Conservation (phyloP, 176 grass and related monocot genomes). For the Carex pumila region DNA sequence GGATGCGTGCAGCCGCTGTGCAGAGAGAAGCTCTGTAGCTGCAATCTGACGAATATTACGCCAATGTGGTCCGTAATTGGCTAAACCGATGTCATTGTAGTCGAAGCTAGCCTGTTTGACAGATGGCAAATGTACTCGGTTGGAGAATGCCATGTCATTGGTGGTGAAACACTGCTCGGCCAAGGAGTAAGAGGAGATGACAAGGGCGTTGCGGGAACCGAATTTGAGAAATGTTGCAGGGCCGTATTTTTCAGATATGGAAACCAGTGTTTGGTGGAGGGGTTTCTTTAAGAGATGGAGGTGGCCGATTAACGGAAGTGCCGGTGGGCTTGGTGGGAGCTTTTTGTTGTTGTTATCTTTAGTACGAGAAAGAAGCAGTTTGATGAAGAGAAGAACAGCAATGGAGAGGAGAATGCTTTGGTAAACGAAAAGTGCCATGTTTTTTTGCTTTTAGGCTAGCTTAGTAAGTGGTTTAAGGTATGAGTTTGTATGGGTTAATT, state of each 20-base stretch:
- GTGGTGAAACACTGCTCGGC: conserved; percentile 27
- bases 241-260: conserved; percentile 2
- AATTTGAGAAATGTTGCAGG: conserved; percentile 12
- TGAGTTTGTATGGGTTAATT: no score
- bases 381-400: neutral
- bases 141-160: conserved; percentile 26
- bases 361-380: neutral
- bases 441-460: no score
- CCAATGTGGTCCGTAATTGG: conserved; percentile 18
- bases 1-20: neutral
- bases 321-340: conserved; percentile 10
- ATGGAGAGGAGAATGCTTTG: neutral
- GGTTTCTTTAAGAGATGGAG: conserved; percentile 27
- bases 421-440: neutral
- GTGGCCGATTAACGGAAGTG: conserved; percentile 21
- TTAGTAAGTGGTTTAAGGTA: no score
- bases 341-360: neutral
- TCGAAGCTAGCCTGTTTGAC: neutral
- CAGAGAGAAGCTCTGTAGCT: conserved; percentile 11
- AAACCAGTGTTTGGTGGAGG: conserved; percentile 5
- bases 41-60: conserved; percentile 22
- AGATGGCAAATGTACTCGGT: conserved; percentile 14
- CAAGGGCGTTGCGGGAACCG: conserved; percentile 9
- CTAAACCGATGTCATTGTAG: neutral
- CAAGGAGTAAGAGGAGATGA: conserved; percentile 2